Percentiles rank a stretch among this genome's conserved stretches.
phyloP scores from a whole-genome alignment of 2,329 filamentous ascomycete species.

The Aspergillus neotritici region DNA sequence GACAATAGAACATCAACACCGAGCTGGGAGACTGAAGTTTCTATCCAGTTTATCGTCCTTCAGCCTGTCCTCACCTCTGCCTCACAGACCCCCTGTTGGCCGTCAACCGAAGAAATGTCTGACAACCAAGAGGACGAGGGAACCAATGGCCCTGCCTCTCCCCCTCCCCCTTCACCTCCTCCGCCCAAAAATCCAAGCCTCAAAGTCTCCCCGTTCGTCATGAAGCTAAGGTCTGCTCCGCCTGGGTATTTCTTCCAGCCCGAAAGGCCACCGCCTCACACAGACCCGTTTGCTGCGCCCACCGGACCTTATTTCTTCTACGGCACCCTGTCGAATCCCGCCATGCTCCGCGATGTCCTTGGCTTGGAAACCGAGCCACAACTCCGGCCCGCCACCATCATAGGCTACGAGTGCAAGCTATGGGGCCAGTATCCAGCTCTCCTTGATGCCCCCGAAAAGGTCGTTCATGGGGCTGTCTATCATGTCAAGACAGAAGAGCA shows the following conservation, averaged over 20 bases:
- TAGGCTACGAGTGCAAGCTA: conserved; percentile 23
- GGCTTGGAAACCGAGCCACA: conserved; percentile 12
- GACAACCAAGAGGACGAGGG: too few relatives aligned
- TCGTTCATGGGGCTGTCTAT: conserved; percentile 21
- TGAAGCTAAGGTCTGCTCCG: conserved; percentile 8
- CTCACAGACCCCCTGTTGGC: too few relatives aligned
- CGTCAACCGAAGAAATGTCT: too few relatives aligned
- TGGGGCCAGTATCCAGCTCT: conserved; percentile 28
- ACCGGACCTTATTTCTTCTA: conserved; percentile 34
- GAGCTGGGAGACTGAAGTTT: too few relatives aligned
- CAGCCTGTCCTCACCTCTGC: too few relatives aligned
- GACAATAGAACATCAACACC: too few relatives aligned
- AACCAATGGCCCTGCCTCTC: too few relatives aligned
- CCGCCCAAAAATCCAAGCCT: conserved; percentile 2
- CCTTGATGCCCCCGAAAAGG: conserved; percentile 10
- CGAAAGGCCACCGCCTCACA: conserved; percentile 1
- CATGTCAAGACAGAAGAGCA: conserved; percentile 16
- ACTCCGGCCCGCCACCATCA: conserved; percentile 18
- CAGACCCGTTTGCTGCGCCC: conserved; percentile 12
- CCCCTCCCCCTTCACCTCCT: conserved; percentile 5
- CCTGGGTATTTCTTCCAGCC: conserved; percentile 8
- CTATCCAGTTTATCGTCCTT: too few relatives aligned
- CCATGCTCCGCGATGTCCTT: conserved; percentile 20
- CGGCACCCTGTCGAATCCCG: conserved; percentile 29
- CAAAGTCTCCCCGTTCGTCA: conserved; percentile 8